A percentile compares a stretch with the other conserved stretches of the same genome.
Conservation (phyloP, 2,329 filamentous ascomycete species). For the Alternaria sp. region DNA sequence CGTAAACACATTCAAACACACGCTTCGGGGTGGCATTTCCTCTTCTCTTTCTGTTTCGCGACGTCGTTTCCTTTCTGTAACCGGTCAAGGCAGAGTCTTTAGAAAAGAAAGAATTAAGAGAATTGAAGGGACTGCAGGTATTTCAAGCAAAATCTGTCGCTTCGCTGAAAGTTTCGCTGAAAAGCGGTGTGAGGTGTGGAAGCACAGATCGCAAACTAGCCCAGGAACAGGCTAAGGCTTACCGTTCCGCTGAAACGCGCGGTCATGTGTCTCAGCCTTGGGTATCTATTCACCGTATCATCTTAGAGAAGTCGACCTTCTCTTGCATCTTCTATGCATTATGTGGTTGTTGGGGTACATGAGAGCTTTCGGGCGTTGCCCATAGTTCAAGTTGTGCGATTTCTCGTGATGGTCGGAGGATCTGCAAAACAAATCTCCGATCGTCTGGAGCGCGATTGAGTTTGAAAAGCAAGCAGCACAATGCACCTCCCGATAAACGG, state of each 20-base stretch:
- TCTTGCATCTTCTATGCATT: conserved; percentile 4
- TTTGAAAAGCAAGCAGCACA: conserved; percentile 16
- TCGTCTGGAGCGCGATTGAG: conserved; percentile 11
- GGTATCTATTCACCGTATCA: conserved; percentile 11
- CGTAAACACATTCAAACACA: conserved; percentile 50
- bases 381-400: conserved; percentile 4
- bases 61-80: conserved; percentile 13
- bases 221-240: conserved; percentile 42
- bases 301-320: not conserved
- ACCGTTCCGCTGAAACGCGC: conserved; percentile 34
- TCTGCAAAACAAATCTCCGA: conserved; percentile 18
- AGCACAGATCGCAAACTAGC: conserved; percentile 45
- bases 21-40: conserved; percentile 48
- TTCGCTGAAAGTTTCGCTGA: conserved; percentile 38
- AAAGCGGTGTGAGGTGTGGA: conserved; percentile 50
- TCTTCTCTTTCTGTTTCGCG: conserved; percentile 17
- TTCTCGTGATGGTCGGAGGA: not conserved
- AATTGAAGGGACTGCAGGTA: conserved; percentile 26
- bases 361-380: conserved; percentile 1
- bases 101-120: conserved; percentile 12
- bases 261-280: conserved; percentile 44
- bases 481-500: conserved; percentile 15
- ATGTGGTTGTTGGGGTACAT: conserved; percentile 10
- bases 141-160: conserved; percentile 37
- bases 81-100: conserved; percentile 19